Conservation (phyloP, 1,139 yeast species). For the Hansenula lynferdii region DNA sequence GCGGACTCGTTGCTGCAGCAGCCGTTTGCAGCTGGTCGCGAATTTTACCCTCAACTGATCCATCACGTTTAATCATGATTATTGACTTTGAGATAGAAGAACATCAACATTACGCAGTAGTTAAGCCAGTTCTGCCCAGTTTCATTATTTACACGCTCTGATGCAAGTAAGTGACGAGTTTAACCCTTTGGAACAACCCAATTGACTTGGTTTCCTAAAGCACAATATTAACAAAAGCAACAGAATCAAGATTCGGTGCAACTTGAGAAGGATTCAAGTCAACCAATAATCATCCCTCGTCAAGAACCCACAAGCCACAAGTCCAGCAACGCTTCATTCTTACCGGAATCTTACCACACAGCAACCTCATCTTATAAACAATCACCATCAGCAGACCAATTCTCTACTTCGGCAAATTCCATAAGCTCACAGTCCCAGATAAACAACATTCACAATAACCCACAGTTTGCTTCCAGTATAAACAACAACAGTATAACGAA, state of each 20-base stretch:
- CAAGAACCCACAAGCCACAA: conserved; percentile 13
- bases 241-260: conserved; percentile 9
- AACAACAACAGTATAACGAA: conserved; percentile 4
- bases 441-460: conserved; percentile 9
- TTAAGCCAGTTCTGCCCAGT: too few species aligned
- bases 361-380: conserved; percentile 20
- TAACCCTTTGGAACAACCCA: neutral
- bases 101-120: too few species aligned
- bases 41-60: neutral
- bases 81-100: neutral
- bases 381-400: conserved; percentile 16
- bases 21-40: neutral
- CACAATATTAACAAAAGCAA: neutral
- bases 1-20: neutral
- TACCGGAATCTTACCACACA: conserved; percentile 22
- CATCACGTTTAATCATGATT: neutral
- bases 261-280: conserved; percentile 18
- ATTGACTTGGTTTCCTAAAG: neutral
- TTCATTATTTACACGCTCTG: too few species aligned
- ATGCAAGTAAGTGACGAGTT: conserved; percentile 1
- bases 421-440: conserved; percentile 9
- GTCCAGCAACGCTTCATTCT: conserved; percentile 4
- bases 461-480: conserved; percentile 14
- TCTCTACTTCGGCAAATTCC: conserved; percentile 19
- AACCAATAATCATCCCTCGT: conserved; percentile 24